These are phyloP conservation scores for Stemphylium lycopersici DNA, from an alignment of 2,329 filamentous ascomycete genomes.

Conservation along the genomic window DNA sequence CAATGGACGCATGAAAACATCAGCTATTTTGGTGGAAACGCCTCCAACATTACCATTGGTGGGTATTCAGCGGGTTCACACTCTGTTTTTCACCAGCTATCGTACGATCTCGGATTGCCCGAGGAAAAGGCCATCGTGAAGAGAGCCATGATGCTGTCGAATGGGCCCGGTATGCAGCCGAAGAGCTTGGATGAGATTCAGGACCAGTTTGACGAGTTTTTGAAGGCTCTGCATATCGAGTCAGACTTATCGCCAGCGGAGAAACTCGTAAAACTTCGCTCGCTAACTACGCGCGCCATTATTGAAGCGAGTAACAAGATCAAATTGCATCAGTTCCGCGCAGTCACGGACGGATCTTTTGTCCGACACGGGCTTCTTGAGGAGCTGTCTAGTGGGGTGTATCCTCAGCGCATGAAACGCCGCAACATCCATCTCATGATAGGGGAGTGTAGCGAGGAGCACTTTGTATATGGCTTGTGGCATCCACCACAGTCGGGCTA, in stretches of 20 bases:
- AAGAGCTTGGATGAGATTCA: conserved; percentile 56
- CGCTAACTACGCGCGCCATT: conserved; percentile 47
- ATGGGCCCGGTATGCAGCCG: conserved; percentile 60
- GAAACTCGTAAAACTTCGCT: conserved; percentile 56
- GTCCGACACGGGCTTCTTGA: conserved; percentile 52
- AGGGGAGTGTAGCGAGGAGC: conserved; percentile 63
- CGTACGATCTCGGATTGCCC: conserved; percentile 61
- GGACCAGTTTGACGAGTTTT: conserved; percentile 59
- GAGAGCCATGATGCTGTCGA: conserved; percentile 61
- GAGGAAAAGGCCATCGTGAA: conserved; percentile 56
- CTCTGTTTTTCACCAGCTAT: conserved; percentile 63
- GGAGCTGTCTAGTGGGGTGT: conserved; percentile 57
- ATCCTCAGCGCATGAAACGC: conserved; percentile 53
- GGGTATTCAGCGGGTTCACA: conserved; percentile 65
- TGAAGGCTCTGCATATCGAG: conserved; percentile 54
- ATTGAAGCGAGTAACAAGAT: conserved; percentile 53
- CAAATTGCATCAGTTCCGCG: conserved; percentile 61
- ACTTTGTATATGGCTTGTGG: conserved; percentile 59
- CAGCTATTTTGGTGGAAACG: conserved; percentile 58
- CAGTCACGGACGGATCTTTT: conserved; percentile 58
- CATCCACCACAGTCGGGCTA: conserved; percentile 53
- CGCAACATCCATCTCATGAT: conserved; percentile 58
- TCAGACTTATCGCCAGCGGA: conserved; percentile 46
- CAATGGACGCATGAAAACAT: conserved; percentile 63
- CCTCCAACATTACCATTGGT: conserved; percentile 58